phyloP scores from a whole-genome alignment of 768 basidiomycete species.

The Leccinum uliginosum region DNA sequence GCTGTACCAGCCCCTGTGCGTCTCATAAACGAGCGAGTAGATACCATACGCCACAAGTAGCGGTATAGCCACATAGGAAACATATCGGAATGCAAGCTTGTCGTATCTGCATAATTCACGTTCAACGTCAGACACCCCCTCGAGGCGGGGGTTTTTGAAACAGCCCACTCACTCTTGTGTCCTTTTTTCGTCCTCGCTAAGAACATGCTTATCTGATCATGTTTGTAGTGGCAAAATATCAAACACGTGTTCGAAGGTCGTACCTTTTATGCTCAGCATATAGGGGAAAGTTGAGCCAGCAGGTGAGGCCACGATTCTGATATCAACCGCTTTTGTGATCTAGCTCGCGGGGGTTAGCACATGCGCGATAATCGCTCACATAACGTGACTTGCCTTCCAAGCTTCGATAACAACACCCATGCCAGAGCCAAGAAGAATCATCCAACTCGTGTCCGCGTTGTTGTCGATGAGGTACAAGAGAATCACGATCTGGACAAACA shows the following conservation, averaged over 20 bases:
- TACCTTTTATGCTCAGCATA: conserved; percentile 77
- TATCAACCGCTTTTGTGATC: conserved; percentile 90
- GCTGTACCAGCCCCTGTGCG: conserved; percentile 93
- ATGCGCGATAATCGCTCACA: conserved; percentile 9
- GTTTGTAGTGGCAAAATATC: conserved; percentile 5
- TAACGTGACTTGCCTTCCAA: conserved; percentile 68
- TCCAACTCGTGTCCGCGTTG: conserved; percentile 94
- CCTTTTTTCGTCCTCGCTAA: conserved; percentile 96
- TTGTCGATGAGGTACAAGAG: conserved; percentile 93
- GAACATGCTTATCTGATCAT: conserved; percentile 79
- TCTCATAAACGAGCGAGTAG: conserved; percentile 78
- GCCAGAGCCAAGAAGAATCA: conserved; percentile 90
- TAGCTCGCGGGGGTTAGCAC: conserved; percentile 28
- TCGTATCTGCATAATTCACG: conserved; percentile 58
- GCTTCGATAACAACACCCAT: conserved; percentile 82
- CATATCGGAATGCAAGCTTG: conserved; percentile 90
- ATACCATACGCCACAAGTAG: conserved; percentile 70
- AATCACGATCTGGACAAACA: conserved; percentile 87
- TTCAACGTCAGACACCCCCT: conserved; percentile 23
- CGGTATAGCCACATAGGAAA: conserved; percentile 86
- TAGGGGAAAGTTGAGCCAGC: conserved; percentile 73
- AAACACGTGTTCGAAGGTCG: conserved; percentile 19
- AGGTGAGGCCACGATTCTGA: conserved; percentile 58
- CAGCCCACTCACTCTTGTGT: conserved; percentile 79
- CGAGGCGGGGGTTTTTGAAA: conserved; percentile 19